Evolutionary conservation across 352 stramenopile species (phyloP).

Genomic region (Phytophthora uliginosa): DNA sequence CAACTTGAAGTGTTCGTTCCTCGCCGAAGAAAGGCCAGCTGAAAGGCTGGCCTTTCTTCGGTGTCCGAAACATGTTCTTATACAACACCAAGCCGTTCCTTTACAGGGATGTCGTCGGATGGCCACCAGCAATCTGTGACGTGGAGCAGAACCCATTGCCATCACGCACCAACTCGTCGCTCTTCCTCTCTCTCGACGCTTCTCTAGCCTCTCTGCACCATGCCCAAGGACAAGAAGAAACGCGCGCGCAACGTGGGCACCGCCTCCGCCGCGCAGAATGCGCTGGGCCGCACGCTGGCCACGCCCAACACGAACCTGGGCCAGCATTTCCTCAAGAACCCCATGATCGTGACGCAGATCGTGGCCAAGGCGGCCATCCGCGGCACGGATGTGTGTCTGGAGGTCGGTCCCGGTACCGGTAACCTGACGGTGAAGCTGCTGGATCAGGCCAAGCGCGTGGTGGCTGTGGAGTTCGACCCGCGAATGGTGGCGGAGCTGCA

Average conservation of each 20-base stretch:
- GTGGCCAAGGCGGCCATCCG: constrained; percentile 97
- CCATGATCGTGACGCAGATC: constrained; percentile 97
- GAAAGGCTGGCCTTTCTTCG: constrained; percentile 3
- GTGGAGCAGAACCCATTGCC: constrained; percentile 22
- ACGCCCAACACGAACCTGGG: constrained; percentile 97
- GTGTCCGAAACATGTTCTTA: constrained; percentile 4
- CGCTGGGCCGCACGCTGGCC: constrained; percentile 93
- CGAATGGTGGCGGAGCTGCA: constrained; percentile 99
- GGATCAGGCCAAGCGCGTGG: constrained; percentile 97
- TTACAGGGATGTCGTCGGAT: constrained; percentile 30
- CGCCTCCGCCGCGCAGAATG: constrained; percentile 79
- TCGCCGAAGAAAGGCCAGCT: too few relatives aligned
- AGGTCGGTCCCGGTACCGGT: constrained; percentile 98
- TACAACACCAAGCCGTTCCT: constrained; percentile 5
- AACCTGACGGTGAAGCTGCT: constrained; percentile 99
- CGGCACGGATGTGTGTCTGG: constrained; percentile 96
- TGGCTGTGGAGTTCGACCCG: constrained; percentile 99
- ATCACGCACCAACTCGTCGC: background rate
- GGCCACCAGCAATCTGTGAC: constrained; percentile 46
- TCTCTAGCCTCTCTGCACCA: constrained; percentile 18
- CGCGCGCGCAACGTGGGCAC: constrained; percentile 77
- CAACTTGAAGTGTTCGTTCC: constrained; percentile 8
- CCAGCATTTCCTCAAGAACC: constrained; percentile 99
- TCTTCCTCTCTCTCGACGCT: constrained; percentile 4
- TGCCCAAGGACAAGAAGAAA: constrained; percentile 94